These are phyloP conservation scores for Suillus plorans DNA, from an alignment of 768 basidiomycete species.

Conservation along the genomic window DNA sequence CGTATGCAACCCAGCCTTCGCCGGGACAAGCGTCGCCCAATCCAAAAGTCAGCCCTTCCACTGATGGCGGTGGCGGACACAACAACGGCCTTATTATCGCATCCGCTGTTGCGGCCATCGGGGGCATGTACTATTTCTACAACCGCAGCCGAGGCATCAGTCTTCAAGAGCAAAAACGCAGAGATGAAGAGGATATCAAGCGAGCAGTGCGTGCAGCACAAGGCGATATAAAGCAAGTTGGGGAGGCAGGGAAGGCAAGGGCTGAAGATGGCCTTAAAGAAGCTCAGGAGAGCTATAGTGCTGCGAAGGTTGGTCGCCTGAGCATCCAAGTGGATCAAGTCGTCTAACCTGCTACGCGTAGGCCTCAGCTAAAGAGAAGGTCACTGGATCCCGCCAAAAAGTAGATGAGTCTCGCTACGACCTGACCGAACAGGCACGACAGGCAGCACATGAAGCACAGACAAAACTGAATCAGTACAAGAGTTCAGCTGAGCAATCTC, in stretches of 20 bases:
- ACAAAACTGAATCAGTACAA: slow-evolving; percentile 25
- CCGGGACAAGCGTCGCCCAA: slow-evolving; percentile 7
- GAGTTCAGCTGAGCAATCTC: slow-evolving; percentile 23
- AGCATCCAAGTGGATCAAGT: background rate
- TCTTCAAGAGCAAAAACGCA: slow-evolving; percentile 22
- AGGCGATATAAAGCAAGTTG: slow-evolving; percentile 16
- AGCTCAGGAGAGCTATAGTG: slow-evolving; percentile 33
- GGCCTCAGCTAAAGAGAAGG: slow-evolving; percentile 22
- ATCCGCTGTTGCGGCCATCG: slow-evolving; percentile 33
- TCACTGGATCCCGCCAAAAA: slow-evolving; percentile 12
- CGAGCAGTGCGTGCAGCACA: slow-evolving; percentile 25
- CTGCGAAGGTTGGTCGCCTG: slow-evolving; percentile 33
- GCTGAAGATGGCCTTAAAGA: slow-evolving; percentile 28
- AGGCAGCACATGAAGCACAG: slow-evolving; percentile 26
- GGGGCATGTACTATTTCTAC: slow-evolving; percentile 39
- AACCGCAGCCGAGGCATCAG: slow-evolving; percentile 21
- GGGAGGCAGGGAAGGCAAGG: slow-evolving; percentile 31
- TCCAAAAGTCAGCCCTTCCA: slow-evolving; percentile 8
- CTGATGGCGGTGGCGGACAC: slow-evolving; percentile 12
- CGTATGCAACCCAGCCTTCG: slow-evolving; percentile 15
- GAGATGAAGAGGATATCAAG: slow-evolving; percentile 33
- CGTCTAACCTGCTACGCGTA: slow-evolving; percentile 3
- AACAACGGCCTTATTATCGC: slow-evolving; percentile 30
- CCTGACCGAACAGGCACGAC: slow-evolving; percentile 24
- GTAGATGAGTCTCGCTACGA: slow-evolving; percentile 26